Conservation (phyloP, 2,329 filamentous ascomycete species). For the Aspergillus ochraceoroseus region DNA sequence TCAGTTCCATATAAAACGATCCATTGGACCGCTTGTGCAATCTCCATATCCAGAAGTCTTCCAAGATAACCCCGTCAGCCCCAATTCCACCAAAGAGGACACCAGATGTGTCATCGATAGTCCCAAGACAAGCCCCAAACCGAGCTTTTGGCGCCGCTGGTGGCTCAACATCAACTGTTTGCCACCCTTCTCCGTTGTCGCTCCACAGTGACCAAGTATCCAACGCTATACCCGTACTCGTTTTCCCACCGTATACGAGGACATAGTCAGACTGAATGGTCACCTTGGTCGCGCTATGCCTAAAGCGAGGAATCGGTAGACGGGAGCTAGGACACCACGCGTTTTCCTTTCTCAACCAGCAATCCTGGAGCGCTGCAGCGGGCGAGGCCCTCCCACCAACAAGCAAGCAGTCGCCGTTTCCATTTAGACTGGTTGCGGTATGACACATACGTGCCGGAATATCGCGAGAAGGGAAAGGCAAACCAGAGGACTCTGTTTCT, state of each 20-base stretch:
- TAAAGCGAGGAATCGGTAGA: conserved; percentile 67
- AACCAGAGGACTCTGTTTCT: conserved; percentile 46
- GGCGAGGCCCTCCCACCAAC: conserved; percentile 77
- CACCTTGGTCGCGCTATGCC: conserved; percentile 61
- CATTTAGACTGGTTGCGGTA: conserved; percentile 62
- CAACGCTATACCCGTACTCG: conserved; percentile 47
- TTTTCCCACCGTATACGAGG: conserved; percentile 61
- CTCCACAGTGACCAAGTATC: conserved; percentile 54
- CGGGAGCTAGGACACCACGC: conserved; percentile 61
- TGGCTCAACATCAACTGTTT: conserved; percentile 36
- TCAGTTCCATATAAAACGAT: conserved; percentile 24
- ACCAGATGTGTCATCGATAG: conserved; percentile 48
- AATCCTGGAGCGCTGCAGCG: conserved; percentile 62
- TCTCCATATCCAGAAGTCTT: conserved; percentile 62
- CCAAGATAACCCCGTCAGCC: conserved; percentile 57
- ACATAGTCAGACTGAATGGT: conserved; percentile 40
- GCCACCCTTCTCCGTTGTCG: conserved; percentile 48
- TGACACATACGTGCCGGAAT: conserved; percentile 62
- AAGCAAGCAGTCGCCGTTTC: conserved; percentile 55
- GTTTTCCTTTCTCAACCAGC: conserved; percentile 64
- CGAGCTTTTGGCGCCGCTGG: conserved; percentile 44
- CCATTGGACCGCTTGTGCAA: conserved; percentile 43
- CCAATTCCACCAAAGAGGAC: conserved; percentile 69
- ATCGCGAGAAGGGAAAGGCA: conserved; percentile 41
- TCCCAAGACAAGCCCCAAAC: conserved; percentile 53